Evolutionary conservation across 1,139 yeast species (phyloP).

Genomic region (Geotrichum fermentans): DNA sequence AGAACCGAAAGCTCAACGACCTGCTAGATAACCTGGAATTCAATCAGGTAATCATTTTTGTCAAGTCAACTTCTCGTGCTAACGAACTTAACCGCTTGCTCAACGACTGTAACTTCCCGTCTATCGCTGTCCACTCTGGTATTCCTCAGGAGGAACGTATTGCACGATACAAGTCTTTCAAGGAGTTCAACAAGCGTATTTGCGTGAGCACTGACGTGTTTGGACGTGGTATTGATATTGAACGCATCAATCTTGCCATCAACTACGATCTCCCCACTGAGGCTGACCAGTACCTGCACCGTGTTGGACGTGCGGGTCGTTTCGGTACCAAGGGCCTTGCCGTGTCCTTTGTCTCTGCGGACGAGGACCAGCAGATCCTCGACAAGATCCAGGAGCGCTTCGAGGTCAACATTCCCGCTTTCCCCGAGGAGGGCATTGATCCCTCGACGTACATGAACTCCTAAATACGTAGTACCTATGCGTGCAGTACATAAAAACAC

Average conservation of each 20-base stretch:
- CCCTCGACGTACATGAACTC: constrained; percentile 98
- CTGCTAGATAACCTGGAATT: constrained; percentile 91
- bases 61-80: constrained; percentile 88
- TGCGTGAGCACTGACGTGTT: constrained; percentile 98
- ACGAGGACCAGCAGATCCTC: constrained; percentile 85
- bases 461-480: constrained; percentile 38
- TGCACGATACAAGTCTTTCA: constrained; percentile 90
- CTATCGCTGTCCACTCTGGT: constrained; percentile 94
- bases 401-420: constrained; percentile 89
- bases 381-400: constrained; percentile 94
- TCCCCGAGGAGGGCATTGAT: constrained; percentile 98
- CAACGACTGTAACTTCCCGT: constrained; percentile 93
- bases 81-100: constrained; percentile 84
- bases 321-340: constrained; percentile 99
- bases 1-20: constrained; percentile 89
- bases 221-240: constrained; percentile 99
- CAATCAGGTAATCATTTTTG: constrained; percentile 97
- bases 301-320: constrained; percentile 99
- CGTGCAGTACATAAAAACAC: neutral
- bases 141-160: constrained; percentile 98
- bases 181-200: constrained; percentile 97
- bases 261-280: constrained; percentile 81
- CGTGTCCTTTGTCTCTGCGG: constrained; percentile 78
- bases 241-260: constrained; percentile 95
- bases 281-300: constrained; percentile 97